Evolutionary conservation across 805 yeast species (phyloP), one percentile per base, ranked within the genome.

Genomic region (Spathaspora girioi): DNA sequence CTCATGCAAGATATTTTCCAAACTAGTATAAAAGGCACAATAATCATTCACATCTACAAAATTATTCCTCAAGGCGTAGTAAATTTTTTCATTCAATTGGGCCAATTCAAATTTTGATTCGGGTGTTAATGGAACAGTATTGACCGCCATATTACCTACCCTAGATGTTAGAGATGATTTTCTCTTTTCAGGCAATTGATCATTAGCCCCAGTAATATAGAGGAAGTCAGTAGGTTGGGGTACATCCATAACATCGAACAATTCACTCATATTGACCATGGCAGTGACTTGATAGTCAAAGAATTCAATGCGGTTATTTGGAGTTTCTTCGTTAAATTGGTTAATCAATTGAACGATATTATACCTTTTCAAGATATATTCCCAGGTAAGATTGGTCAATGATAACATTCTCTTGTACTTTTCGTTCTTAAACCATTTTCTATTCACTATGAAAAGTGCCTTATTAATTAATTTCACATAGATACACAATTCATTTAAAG

Each of bases 371-470:
- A 73, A 59, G 18, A 74, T 68, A 53, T 61, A 73, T 56, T 73
- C 77, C 79, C 79, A 74, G 1, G 73, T 68, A 43, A 65, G 55
- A 52, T 73, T 73, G 2, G 77, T 70, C 26, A 74, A 61, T n/a
- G 75, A 66, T 11, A 74, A 57, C 78, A 74, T 74, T 45, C 79
- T 52, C 59, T 72, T 73, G 58, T 73, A 74, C 59, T 74, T 74
- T 52, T 74, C 79, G 54, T 73, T 73, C 51, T 74, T 74, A 61
- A 73, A 74, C 73, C 77, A 74, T 54, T 74, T 74, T 12, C 76
- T 52, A 56, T 73, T 74, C 51, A 74, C 59, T 44, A 74, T 73
- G 54, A 71, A 73, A 38, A 74, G 60, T 3, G 76, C 71, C 52
- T 73, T 73, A 57, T 73, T 73, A 51, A 73, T 70, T 48, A 74